Evolutionary conservation across 164 flowering plant species (phyloP).

Genomic region (Hamamelis virginiana): DNA sequence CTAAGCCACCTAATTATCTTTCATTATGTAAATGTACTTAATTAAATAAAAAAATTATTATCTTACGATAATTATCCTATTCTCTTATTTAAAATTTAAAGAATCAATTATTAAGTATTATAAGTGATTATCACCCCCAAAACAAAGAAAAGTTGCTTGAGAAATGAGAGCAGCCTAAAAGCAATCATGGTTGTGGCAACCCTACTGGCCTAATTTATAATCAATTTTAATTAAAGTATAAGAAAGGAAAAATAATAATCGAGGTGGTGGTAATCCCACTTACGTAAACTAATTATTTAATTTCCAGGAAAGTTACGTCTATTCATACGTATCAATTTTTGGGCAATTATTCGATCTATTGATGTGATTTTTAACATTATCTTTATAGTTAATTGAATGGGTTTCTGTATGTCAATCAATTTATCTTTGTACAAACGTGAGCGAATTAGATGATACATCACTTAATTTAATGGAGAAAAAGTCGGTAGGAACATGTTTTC

Average conservation of each 20-base stretch:
- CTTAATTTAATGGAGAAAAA: no score
- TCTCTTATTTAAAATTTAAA: no score
- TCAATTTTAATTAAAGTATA: not conserved
- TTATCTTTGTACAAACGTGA: not conserved
- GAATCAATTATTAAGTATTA: no score
- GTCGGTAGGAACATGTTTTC: no score
- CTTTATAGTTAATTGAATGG: not conserved
- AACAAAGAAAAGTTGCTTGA: not conserved
- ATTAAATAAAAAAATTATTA: no score
- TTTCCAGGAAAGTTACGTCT: not conserved
- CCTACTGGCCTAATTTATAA: not conserved
- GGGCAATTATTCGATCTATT: not conserved
- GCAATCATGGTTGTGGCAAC: slow-evolving; percentile 4
- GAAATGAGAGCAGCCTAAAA: slow-evolving; percentile 1
- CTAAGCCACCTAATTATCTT: no score
- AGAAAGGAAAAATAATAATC: not conserved
- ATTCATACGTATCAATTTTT: not conserved
- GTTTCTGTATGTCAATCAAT: not conserved
- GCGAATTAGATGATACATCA: not conserved
- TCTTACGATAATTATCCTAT: no score
- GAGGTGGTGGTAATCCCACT: slow-evolving; percentile 29
- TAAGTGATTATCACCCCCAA: no score
- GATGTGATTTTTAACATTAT: not conserved
- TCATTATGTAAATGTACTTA: no score
- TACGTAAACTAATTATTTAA: not conserved